Evolutionary conservation across 331 rosid species (phyloP).

Genomic region (Arachis monticola): DNA sequence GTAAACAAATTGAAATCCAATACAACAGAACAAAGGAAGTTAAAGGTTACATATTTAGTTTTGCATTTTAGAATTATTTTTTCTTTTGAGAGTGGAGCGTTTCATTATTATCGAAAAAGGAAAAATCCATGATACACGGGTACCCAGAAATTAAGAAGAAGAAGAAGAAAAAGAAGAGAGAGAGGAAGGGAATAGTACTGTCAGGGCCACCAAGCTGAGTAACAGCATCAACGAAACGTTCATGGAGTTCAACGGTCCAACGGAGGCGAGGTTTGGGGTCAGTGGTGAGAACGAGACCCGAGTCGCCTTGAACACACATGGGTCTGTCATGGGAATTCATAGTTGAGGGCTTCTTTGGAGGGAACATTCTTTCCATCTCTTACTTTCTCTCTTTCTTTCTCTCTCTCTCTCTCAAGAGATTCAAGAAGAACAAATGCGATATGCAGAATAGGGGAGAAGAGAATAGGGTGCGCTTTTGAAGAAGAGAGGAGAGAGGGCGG

Average conservation of each 20-base stretch:
- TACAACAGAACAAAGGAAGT: too few species aligned
- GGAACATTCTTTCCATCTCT: conserved; percentile 84
- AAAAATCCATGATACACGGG: too few species aligned
- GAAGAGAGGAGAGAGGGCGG: conserved; percentile 43
- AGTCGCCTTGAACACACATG: conserved; percentile 97
- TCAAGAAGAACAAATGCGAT: conserved; percentile 99
- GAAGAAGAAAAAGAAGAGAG: neutral
- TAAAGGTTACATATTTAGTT: too few species aligned
- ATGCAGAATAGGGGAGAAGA: conserved; percentile 70
- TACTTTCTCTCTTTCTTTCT: conserved; percentile 52
- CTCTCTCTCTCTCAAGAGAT: conserved; percentile 63
- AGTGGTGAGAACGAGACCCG: conserved; percentile 99
- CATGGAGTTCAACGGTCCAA: conserved; percentile 99
- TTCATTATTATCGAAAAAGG: too few species aligned
- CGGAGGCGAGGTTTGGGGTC: conserved; percentile 99
- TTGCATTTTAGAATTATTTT: too few species aligned
- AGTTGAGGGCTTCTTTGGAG: conserved; percentile 96
- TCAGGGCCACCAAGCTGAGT: conserved; percentile 99
- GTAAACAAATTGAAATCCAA: too few species aligned
- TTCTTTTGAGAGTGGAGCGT: too few species aligned
- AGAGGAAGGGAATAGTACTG: conserved; percentile 46
- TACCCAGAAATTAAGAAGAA: neutral
- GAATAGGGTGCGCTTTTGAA: conserved; percentile 94
- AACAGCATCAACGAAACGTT: conserved; percentile 97
- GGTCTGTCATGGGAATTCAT: conserved; percentile 98